Evolutionary conservation across 805 yeast species (phyloP), one percentile per base, ranked within the genome.

Genomic region (Candida gorgasii): DNA sequence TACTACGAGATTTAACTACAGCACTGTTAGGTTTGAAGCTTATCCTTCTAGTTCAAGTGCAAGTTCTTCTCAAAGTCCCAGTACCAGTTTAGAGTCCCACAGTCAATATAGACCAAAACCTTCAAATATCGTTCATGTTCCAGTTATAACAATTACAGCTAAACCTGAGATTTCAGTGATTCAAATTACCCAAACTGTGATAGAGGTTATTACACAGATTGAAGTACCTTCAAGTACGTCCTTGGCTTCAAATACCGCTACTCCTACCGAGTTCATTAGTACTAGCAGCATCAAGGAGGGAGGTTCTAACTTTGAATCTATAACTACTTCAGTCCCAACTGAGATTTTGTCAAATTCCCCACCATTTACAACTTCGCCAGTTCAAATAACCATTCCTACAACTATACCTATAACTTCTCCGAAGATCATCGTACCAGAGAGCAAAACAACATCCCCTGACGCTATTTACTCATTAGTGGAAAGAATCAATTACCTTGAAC

Each of bases 121-220:
- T 16, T 14, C 44, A 15, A 35, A 17, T 7, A 17, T 41, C 3
- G 8, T 41, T 22, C 19, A 32, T 8, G 36, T 41, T 13, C 44
- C 44, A 3, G 40, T 41, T 5, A 22, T 41, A 4, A 41, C 44
- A 15, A 20, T 41, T 9, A 41, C 44, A n/a, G 44, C 35, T 3
- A 35, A 36, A 24, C 44, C 44, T 13, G 32, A 35, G 12, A 15
- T 17, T n/a, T n/a, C 39, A 18, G 22, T 39, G 3, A 41, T 41
- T 12, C 14, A 36, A 34, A 24, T 42, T 2, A 36, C 41, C 2
- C 16, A 42, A 24, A 42, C 45, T 2, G 15, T 36, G n/a, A 42
- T 41, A 7, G 20, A 29, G 8, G 23, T 36, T 14, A 23, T 20
- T 8, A 29, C 42, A 5, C 30, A 27, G 6, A 16, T n/a, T 32